Conservation (phyloP, 495 filamentous ascomycete species). For the Podospora didyma region DNA sequence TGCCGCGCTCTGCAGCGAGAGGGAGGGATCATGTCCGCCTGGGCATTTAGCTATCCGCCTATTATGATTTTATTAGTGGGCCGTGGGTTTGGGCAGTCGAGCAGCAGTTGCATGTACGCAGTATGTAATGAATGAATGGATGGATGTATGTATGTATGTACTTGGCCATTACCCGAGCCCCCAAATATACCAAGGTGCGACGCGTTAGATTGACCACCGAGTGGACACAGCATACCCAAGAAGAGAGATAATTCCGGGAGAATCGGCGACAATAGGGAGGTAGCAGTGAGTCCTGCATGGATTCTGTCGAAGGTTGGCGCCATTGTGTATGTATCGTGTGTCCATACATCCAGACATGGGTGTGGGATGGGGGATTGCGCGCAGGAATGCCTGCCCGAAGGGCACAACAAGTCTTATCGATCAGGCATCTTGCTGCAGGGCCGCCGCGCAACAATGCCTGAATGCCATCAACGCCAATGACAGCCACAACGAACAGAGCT, state of each 20-base stretch:
- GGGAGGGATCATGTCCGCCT: not conserved
- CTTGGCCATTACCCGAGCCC: not conserved
- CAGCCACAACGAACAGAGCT: too few species aligned
- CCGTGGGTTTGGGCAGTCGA: too few species aligned
- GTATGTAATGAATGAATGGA: too few species aligned
- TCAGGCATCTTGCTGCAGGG: not conserved
- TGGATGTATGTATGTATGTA: too few species aligned
- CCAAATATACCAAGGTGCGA: not conserved
- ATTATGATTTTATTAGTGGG: too few species aligned
- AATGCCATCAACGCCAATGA: not conserved
- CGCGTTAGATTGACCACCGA: not conserved
- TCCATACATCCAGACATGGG: not conserved
- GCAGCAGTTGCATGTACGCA: too few species aligned
- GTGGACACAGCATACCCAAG: not conserved
- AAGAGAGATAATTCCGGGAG: slow-evolving; percentile 11
- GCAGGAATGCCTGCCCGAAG: not conserved
- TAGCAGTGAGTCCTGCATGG: slow-evolving; percentile 9
- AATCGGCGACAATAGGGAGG: slow-evolving; percentile 7
- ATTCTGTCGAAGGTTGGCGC: not conserved
- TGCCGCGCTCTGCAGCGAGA: slow-evolving; percentile 1
- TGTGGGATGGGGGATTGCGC: not conserved
- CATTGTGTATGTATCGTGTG: not conserved
- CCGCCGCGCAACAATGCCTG: not conserved
- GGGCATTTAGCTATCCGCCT: not conserved
- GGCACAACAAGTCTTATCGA: not conserved